Evolutionary conservation across 202 grass and related monocot genomes (phyloP).

Genomic region (Brachypodium distachyon): DNA sequence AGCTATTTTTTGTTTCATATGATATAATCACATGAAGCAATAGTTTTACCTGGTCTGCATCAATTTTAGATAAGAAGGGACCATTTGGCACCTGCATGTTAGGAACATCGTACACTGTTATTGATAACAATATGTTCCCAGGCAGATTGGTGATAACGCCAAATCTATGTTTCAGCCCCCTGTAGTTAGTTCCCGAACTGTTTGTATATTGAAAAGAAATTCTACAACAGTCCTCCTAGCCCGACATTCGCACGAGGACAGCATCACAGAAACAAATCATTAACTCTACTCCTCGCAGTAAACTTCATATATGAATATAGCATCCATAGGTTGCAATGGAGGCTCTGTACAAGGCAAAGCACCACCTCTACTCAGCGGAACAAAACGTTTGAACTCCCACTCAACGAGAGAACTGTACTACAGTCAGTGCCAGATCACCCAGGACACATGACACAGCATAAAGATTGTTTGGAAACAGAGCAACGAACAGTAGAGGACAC

Average conservation of each 20-base stretch:
- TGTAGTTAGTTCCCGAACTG: background rate
- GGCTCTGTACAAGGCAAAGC: background rate
- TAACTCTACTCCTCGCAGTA: background rate
- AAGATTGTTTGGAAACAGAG: background rate
- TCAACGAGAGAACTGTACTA: background rate
- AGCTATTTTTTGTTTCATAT: background rate
- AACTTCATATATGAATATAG: background rate
- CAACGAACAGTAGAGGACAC: constrained; percentile 10
- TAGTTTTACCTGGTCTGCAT: background rate
- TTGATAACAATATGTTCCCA: constrained; percentile 12
- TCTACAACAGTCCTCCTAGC: background rate
- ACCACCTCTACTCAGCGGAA: background rate
- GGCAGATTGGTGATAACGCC: constrained; percentile 7
- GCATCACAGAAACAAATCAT: background rate
- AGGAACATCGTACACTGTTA: constrained; percentile 15
- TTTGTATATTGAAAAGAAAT: background rate
- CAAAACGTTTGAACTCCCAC: background rate
- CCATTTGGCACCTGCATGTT: background rate
- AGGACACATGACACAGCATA: background rate
- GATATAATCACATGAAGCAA: background rate
- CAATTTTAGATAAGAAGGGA: constrained; percentile 12
- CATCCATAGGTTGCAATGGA: constrained; percentile 10
- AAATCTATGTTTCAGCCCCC: constrained; percentile 11
- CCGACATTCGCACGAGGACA: background rate
- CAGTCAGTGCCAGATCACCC: constrained; percentile 17